Percentiles rank a stretch among this genome's conserved stretches.
These are phyloP conservation scores for Yamadazyma phyllophila DNA, from an alignment of 805 yeast species.

Conservation along the genomic window DNA sequence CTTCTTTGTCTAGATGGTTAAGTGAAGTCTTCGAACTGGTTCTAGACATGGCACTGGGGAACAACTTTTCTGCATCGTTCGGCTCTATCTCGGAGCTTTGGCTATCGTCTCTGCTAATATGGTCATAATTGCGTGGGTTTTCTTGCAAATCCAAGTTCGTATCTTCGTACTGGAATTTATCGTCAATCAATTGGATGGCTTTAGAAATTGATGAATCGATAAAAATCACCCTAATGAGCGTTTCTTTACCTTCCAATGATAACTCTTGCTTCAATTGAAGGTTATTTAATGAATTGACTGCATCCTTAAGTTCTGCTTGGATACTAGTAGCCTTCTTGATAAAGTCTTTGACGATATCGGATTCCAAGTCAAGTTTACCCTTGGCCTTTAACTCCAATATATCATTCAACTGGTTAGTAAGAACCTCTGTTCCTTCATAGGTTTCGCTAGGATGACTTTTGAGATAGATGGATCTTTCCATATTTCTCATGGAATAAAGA, in stretches of 20 bases:
- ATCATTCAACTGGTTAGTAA: conserved; percentile 28
- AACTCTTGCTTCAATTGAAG: conserved; percentile 56
- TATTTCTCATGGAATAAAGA: conserved; percentile 76
- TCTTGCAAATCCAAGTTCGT: background rate
- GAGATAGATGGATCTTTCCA: conserved; percentile 54
- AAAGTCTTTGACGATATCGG: conserved; percentile 30
- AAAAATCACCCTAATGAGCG: conserved; percentile 63
- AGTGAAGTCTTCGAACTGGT: conserved; percentile 32
- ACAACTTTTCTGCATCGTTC: background rate
- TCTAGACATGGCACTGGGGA: conserved; percentile 18
- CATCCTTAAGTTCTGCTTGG: conserved; percentile 27
- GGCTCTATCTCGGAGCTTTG: background rate
- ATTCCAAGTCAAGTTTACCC: conserved; percentile 29
- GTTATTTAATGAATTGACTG: conserved; percentile 52
- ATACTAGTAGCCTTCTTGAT: conserved; percentile 26
- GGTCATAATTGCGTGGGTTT: background rate
- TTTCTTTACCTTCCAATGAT: conserved; percentile 70
- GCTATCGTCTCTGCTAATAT: background rate
- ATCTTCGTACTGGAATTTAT: conserved; percentile 28
- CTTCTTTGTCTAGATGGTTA: conserved; percentile 36
- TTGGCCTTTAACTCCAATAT: conserved; percentile 34
- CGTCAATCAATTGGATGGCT: conserved; percentile 44
- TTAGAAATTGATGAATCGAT: conserved; percentile 69
- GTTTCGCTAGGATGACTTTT: conserved; percentile 32
- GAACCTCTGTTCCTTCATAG: conserved; percentile 9